phyloP scores from a whole-genome alignment of 441 rosid species.

The Syzygium syzygioides region DNA sequence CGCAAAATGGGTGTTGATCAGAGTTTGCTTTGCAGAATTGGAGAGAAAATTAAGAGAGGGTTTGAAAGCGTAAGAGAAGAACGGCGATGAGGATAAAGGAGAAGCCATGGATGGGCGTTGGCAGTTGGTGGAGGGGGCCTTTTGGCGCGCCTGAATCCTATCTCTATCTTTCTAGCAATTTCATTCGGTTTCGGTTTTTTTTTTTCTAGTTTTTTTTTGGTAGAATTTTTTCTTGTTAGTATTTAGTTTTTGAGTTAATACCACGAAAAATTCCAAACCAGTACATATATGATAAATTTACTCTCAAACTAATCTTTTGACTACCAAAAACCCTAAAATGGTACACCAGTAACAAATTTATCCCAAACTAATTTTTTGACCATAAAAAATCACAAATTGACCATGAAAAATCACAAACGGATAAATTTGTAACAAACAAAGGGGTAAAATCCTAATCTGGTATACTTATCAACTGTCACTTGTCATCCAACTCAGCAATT shows the following conservation, averaged over 20 bases:
- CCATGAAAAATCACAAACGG: too few species aligned
- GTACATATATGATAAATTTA: too few species aligned
- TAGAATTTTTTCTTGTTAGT: neutral
- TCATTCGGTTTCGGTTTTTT: neutral
- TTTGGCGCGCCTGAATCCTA: slow-evolving; percentile 36
- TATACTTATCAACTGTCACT: fast-evolving
- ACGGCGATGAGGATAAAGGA: slow-evolving; percentile 25
- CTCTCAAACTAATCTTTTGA: too few species aligned
- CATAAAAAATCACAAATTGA: too few species aligned
- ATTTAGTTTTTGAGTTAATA: too few species aligned
- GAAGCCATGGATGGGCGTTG: slow-evolving; percentile 41
- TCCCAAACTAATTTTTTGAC: too few species aligned
- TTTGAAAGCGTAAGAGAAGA: slow-evolving; percentile 21
- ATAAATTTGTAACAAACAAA: too few species aligned
- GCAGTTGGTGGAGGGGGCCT: slow-evolving; percentile 3
- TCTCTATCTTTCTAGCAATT: slow-evolving; percentile 23
- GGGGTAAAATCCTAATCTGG: too few species aligned
- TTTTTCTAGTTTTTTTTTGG: neutral
- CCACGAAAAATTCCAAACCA: too few species aligned
- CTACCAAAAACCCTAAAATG: too few species aligned
- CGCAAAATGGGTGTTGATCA: slow-evolving; percentile 21
- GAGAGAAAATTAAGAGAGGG: slow-evolving; percentile 8
- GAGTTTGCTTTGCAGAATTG: slow-evolving; percentile 8
- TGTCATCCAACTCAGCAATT: too few species aligned
- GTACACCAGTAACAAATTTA: fast-evolving